Evolutionary conservation across 148 eudicot genomes (phyloP), one percentile per base, ranked within the genome.

Genomic region (Diospyros kaki): DNA sequence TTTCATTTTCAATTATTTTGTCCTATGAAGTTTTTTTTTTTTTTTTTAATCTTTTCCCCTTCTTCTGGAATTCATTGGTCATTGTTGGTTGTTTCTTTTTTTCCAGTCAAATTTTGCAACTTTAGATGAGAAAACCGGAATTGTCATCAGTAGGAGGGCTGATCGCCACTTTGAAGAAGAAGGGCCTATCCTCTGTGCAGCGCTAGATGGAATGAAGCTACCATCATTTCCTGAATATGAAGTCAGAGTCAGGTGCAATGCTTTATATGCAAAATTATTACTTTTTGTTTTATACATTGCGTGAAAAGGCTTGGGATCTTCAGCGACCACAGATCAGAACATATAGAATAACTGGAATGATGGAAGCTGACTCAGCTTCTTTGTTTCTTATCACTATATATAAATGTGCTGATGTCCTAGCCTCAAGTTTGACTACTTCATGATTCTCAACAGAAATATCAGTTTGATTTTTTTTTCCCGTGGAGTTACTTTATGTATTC

Each of bases 131-230:
- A 81, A 89, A 80, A 89, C 90, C 61, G 97, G 98, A 74, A 63
- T 90, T 46, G 97, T 95, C 14, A 86, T 86, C 54, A 95, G 97
- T 81, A 88, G 99, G 79, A 87, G 99, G 84, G 97, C 96, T 73
- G 97, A 95, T 76, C 88, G 99, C 73, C 99, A 95, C 72, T 95
- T 95, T 83, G 97, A 95, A 89, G 99, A 95, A 77, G 99, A 92
- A 86, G 99, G 99, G 58, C 99, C 99, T 42, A 83, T 95, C 73
- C 87, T 95, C 45, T 92, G 96, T 82, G 94, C 94, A 73, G 93
- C 99, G 64, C 73, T 95, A 79, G 99, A 95, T 83, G 87, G 92
- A 83, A 79, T 95, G 93, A 95, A 89, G 85, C 78, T 95, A 76
- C 96, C 99, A 59, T 86, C 91, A 55, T 95, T 88, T 78, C 96